Base-by-base conservation (phyloP, 73 alveolate species). In the Paramecium sonneborni region DNA sequence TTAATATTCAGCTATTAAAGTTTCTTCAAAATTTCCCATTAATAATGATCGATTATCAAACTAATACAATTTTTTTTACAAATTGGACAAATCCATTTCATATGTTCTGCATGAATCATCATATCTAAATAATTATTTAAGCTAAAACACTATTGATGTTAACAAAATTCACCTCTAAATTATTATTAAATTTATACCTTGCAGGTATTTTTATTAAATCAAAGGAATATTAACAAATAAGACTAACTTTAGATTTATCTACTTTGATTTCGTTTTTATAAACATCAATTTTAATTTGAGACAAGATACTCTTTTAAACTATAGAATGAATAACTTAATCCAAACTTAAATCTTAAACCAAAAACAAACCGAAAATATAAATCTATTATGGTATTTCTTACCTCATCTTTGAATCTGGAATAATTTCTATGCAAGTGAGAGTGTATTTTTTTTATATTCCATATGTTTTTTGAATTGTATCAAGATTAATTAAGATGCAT, bases 181-280 rank as follows among this genome's bases (percentile, higher is more conserved):
- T 72, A 35, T 52, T 12, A 72, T 30, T 11, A 14, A 72, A 18
- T 72, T 38, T n/a, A 30, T 72, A 72, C 86, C 57, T 72, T 30
- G 90, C 90, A 44, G 90, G 90, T 79, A 79, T 79, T 43, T 79
- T 18, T 20, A 79, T 79, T 43, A 79, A 24, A 24, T 79, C 41
- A 23, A 79, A 41, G 18, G 69, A 39, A 20, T 43, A 41, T 24
- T 43, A 43, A 15, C 90, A 79, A 24, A 46, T 46, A 30, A 79
- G 55, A 26, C 62, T 30, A 5, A 79, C 90, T 24, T 79, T 79
- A n/a, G 90, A 38, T 39, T 46, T 79, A 39, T 43, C 74, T 37
- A 79, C 55, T 10, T 32, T 39, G 48, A 79, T 39, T 24, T 79
- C 90, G 15, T 32, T 11, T 24, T 79, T 39, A 35, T 3, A 74